Base-by-base conservation (phyloP, 2,329 filamentous ascomycete genomes). In the Colletotrichum cereale region DNA sequence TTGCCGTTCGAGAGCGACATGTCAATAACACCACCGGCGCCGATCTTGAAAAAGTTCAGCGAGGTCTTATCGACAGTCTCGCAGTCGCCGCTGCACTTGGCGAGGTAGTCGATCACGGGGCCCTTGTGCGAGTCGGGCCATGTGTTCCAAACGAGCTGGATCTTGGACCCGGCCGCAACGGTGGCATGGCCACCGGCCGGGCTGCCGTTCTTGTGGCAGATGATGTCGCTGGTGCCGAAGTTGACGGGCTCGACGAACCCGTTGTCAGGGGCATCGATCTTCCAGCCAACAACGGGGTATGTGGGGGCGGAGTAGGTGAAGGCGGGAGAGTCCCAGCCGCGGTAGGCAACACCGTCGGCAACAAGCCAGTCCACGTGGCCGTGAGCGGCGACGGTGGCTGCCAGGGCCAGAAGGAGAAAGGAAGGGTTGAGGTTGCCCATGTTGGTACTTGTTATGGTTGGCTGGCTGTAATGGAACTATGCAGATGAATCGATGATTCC, bases 91-190 rank as follows among this genome's bases (percentile, higher is more conserved):
- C 26, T 66, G 79, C 86, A 88, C 75, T 84, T 84, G 67, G 89
- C 89, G 38, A 91, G 81, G 81, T 91, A 91, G 77, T 86, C 86
- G 74, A 90, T 84, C 74, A 91, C 85, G 18, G 89, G 89, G 3
- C 89, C 89, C 74, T 90, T 85, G 82, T 93, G 86, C 67, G 84
- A 87, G 10, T 87, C 84, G 18, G 90, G 90, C 91, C 91, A 93
- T n/a, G 83, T 83, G 67, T 85, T 88, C 91, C 91, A 93, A 75
- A 89, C 84, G 58, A 93, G 81, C 72, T 87, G 82, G 73, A 93
- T 79, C 14, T 83, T 84, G 74, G 84, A 82, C 71, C 91, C 91
- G 16, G 90, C 91, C 18, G 84, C 82, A 44, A 92, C 86, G 4
- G 77, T 76, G 40, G 82, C 81, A 21, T 81, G 80, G 64, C 81